Percentiles rank a stretch among this genome's conserved stretches.
These are phyloP conservation scores for Cystobasidiopsis lactophilus DNA, from an alignment of 768 basidiomycete genomes.

Conservation along the genomic window DNA sequence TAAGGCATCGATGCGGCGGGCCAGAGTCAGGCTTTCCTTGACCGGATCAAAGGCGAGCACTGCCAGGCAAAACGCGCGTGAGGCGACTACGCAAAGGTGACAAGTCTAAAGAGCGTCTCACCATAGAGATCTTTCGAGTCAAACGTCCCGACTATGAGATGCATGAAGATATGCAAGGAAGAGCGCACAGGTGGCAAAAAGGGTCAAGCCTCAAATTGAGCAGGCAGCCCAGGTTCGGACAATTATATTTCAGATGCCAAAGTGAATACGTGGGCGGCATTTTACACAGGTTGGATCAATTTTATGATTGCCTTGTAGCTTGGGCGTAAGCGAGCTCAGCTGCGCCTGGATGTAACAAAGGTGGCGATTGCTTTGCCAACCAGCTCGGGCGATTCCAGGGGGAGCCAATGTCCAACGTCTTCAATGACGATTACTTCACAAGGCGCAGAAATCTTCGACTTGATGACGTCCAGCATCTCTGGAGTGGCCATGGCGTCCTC, in stretches of 20 bases:
- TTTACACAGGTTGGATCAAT: too few relatives aligned
- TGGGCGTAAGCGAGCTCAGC: neutral
- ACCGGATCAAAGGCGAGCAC: constrained; percentile 10
- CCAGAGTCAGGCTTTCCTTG: neutral
- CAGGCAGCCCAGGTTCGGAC: too few relatives aligned
- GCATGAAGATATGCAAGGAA: too few relatives aligned
- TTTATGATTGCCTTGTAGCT: too few relatives aligned
- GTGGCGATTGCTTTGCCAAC: constrained; percentile 1
- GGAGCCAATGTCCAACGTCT: constrained; percentile 9
- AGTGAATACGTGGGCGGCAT: too few relatives aligned
- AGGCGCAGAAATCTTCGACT: constrained; percentile 1
- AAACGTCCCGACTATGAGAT: constrained; percentile 19
- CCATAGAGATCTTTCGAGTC: constrained; percentile 10
- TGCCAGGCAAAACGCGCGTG: neutral
- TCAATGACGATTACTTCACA: constrained; percentile 3
- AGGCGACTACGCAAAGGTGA: too few relatives aligned
- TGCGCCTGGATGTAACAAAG: neutral
- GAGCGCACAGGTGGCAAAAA: too few relatives aligned
- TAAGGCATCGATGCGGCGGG: constrained; percentile 1
- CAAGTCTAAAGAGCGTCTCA: neutral
- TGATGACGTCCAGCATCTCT: constrained; percentile 1
- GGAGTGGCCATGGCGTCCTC: constrained; percentile 9
- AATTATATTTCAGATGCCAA: too few relatives aligned
- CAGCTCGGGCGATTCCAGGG: constrained; percentile 5
- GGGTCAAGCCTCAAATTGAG: too few relatives aligned